phyloP scores from a whole-genome alignment of 345 rosid genomes.

The Citrus inodora region DNA sequence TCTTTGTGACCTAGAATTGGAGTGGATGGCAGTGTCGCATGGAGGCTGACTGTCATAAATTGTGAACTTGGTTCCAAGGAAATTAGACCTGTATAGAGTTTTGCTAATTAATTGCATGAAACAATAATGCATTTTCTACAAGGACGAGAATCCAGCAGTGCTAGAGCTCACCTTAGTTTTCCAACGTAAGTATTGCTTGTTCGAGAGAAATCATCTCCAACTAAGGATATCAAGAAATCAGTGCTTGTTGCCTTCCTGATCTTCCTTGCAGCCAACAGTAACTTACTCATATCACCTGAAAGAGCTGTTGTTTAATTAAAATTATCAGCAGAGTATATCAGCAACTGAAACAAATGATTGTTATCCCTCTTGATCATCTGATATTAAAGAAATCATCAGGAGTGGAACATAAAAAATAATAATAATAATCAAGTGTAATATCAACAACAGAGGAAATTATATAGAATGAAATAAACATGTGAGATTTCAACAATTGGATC shows the following conservation, averaged over 20 bases:
- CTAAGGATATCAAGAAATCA: conserved; percentile 71
- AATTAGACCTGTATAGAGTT: conserved; percentile 68
- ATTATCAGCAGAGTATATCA: neutral
- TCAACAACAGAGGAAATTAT: neutral
- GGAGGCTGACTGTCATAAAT: conserved; percentile 66
- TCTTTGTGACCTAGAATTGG: conserved; percentile 23
- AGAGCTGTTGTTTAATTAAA: conserved; percentile 40
- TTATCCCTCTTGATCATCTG: neutral
- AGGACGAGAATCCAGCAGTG: neutral
- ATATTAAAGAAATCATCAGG: neutral
- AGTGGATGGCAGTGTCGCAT: conserved; percentile 22
- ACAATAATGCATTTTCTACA: neutral
- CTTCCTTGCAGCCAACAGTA: conserved; percentile 82
- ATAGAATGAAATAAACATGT: neutral
- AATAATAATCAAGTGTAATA: neutral
- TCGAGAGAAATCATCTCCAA: conserved; percentile 59
- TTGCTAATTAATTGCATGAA: conserved; percentile 12
- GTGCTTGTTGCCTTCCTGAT: conserved; percentile 63
- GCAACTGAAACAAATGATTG: neutral
- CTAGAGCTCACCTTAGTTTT: conserved; percentile 55
- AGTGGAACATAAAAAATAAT: neutral
- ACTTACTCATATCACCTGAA: conserved; percentile 70
- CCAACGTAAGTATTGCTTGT: conserved; percentile 61
- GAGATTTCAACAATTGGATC: neutral
- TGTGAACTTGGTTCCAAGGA: conserved; percentile 86